phyloP scores from a whole-genome alignment of 306 rosid species.

The Corylus heterophylla region DNA sequence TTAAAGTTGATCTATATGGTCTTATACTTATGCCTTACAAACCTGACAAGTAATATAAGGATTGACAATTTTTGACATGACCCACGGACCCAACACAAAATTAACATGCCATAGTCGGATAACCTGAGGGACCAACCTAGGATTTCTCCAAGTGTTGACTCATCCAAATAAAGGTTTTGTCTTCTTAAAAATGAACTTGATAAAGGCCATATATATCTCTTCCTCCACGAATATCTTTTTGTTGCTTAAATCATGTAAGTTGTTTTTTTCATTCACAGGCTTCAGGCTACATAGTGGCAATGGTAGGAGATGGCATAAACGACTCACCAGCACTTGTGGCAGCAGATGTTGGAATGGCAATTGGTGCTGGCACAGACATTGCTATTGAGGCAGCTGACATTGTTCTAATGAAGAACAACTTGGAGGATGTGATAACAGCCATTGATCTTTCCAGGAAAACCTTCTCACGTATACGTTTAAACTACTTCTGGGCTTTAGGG shows the following conservation, averaged over 20 bases:
- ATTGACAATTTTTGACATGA: too few relatives aligned
- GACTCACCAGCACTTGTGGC: conserved; percentile 88
- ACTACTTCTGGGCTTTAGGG: conserved; percentile 79
- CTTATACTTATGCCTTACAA: too few relatives aligned
- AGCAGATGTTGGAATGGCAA: conserved; percentile 86
- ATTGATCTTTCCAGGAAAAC: conserved; percentile 76
- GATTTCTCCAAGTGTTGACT: too few relatives aligned
- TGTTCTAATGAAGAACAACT: conserved; percentile 76
- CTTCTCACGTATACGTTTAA: conserved; percentile 59
- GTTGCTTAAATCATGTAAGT: not conserved
- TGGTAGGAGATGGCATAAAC: conserved; percentile 91
- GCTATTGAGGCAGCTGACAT: conserved; percentile 95
- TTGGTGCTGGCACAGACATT: conserved; percentile 83
- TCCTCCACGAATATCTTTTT: not conserved
- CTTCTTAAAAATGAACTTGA: not conserved
- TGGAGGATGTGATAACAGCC: conserved; percentile 76
- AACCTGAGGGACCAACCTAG: too few relatives aligned
- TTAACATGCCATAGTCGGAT: not conserved
- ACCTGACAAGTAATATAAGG: too few relatives aligned
- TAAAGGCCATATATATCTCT: not conserved
- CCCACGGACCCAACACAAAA: too few relatives aligned
- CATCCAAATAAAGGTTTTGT: not conserved
- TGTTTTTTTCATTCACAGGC: conserved; percentile 29
- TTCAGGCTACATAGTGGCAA: conserved; percentile 59
- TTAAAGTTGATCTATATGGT: too few relatives aligned